Conservation (phyloP, 768 basidiomycete species). For the Lactarius deliciosus region DNA sequence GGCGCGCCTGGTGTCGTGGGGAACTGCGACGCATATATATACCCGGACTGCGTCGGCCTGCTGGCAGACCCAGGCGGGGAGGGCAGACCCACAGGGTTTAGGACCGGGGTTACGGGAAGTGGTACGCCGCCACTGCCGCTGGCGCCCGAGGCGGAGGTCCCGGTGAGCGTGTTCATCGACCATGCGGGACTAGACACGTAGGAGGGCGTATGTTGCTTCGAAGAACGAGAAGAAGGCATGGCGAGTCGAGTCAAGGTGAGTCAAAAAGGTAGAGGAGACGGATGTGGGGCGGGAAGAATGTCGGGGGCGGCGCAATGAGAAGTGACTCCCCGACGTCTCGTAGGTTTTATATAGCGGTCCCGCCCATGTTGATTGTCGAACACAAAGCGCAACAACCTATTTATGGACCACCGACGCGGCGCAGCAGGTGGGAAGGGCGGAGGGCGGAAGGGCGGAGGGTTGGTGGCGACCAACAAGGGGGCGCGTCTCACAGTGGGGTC, state of each 20-base stretch:
- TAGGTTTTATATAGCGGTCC: constrained; percentile 9
- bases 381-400: constrained; percentile 8
- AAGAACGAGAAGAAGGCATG: constrained; percentile 22
- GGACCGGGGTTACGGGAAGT: constrained; percentile 18
- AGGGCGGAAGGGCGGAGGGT: constrained; percentile 13
- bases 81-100: constrained; percentile 26
- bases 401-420: constrained; percentile 2
- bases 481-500: neutral
- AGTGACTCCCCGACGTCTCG: constrained; percentile 12
- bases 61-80: constrained; percentile 21
- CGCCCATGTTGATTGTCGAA: constrained; percentile 9
- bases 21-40: constrained; percentile 4
- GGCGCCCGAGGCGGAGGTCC: constrained; percentile 17
- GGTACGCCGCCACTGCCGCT: neutral
- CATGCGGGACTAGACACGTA: constrained; percentile 26
- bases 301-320: neutral
- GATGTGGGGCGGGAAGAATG: neutral
- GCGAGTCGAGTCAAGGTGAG: constrained; percentile 24
- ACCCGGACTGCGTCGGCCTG: constrained; percentile 15
- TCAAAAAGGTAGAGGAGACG: constrained; percentile 2
- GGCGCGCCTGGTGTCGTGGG: constrained; percentile 28
- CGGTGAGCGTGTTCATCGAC: constrained; percentile 25
- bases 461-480: neutral
- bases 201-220: constrained; percentile 20
- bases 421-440: neutral